Evolutionary conservation across 2,329 filamentous ascomycete genomes (phyloP), one percentile per base, ranked within the genome.

Genomic region (Epicoccum nigrum): DNA sequence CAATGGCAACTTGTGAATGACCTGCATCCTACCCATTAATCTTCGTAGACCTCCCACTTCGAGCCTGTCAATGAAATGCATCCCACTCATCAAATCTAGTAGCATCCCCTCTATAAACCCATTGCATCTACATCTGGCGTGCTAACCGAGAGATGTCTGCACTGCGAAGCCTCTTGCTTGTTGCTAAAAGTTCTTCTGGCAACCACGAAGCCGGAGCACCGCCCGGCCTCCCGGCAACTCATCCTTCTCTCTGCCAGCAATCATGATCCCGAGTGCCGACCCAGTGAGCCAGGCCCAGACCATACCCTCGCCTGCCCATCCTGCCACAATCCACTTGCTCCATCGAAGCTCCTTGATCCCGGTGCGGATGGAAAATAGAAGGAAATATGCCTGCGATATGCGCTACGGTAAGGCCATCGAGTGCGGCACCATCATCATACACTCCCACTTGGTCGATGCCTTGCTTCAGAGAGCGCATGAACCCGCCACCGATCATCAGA

Each of bases 321-420:
- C 56, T 5, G 58, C 58, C 11, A 45, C 51, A 28, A 61, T 46
- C 58, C 58, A 61, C 67, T 40, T 71, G 71, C 45, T 75, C 73
- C 3, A 79, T 53, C 4, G 62, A 42, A 1, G 54, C 45, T 15
- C 56, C 48, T 7, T 23, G 30, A 23, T 48, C 57, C 41, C 54
- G 58, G n/a, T 48, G 48, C n/a, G 51, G 52, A 20, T 41, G 32
- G 3, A 60, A 59, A 4, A 49, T 33, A 4, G 45, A 33, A 2
- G 57, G 53, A 20, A 58, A 40, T n/a, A 53, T 33, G 9, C 54
- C 51, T n/a, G 53, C 31, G 20, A 60, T 48, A 20, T 51, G 43
- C 15, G 50, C 23, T 1, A 52, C 13, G n/a, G 51, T 55, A 16
- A 50, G n/a, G 5, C 45, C 16, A 0, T 59, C 55, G 12, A 50